Evolutionary conservation across 352 stramenopile species (phyloP).

Genomic region (Globisporangium nunn): DNA sequence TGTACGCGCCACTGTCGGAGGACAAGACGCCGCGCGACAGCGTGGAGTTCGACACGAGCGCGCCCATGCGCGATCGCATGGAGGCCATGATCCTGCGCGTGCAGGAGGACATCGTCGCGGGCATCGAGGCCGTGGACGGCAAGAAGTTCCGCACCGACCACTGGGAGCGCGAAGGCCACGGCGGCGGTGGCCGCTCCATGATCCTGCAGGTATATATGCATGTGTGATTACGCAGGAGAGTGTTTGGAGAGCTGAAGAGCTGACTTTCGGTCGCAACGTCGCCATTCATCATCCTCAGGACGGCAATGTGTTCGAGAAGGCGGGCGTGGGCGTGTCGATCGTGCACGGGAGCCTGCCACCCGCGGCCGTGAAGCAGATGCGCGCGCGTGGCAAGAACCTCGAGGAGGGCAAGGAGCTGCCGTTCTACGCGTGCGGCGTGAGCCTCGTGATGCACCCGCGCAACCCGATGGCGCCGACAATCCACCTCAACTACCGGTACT

Average conservation of each 20-base stretch:
- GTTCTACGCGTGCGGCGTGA: slow-evolving; percentile 95
- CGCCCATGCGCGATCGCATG: slow-evolving; percentile 71
- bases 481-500: slow-evolving; percentile 98
- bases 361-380: slow-evolving; percentile 79
- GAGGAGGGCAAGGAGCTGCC: slow-evolving; percentile 78
- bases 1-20: slow-evolving; percentile 55
- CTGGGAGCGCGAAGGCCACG: slow-evolving; percentile 92
- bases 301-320: slow-evolving; percentile 97
- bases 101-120: slow-evolving; percentile 81
- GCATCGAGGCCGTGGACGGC: slow-evolving; percentile 90
- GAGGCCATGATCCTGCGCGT: slow-evolving; percentile 75
- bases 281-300: slow-evolving; percentile 35
- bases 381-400: slow-evolving; percentile 60
- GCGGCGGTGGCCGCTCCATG: slow-evolving; percentile 91
- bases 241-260: background rate
- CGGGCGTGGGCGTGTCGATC: slow-evolving; percentile 95
- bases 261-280: background rate
- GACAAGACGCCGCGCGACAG: slow-evolving; percentile 53
- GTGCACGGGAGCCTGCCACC: slow-evolving; percentile 95
- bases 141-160: slow-evolving; percentile 93
- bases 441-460: slow-evolving; percentile 95
- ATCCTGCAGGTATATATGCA: slow-evolving; percentile 69
- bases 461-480: slow-evolving; percentile 94
- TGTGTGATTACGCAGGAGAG: background rate
- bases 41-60: slow-evolving; percentile 70